Conservation (phyloP, 2,329 filamentous ascomycete genomes). For the Periconia sp. region DNA sequence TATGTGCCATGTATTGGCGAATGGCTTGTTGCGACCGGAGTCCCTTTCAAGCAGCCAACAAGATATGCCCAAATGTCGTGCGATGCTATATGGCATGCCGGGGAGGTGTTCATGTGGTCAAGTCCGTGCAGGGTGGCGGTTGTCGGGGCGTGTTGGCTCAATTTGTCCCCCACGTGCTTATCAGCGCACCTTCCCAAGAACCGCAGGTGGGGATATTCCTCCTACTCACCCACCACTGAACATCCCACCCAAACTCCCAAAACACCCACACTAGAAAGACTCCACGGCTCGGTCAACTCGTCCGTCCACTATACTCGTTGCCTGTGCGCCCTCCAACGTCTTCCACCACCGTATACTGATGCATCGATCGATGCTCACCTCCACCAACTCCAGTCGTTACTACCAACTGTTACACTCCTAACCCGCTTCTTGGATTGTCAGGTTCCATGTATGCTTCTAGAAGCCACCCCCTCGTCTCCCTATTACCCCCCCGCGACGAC, state of each 20-base stretch:
- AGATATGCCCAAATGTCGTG: slow-evolving; percentile 14
- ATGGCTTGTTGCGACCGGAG: not conserved
- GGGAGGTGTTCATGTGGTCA: slow-evolving; percentile 34
- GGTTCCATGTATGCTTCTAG: not conserved
- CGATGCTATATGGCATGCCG: slow-evolving; percentile 18
- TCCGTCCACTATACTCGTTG: too few relatives aligned
- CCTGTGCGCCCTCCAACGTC: too few relatives aligned
- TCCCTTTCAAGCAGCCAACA: slow-evolving; percentile 15
- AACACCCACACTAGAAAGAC: not conserved
- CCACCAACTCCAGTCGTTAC: slow-evolving; percentile 4
- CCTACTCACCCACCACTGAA: not conserved
- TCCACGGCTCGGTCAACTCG: too few relatives aligned
- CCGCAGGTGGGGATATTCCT: slow-evolving; percentile 16
- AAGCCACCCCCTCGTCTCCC: not conserved
- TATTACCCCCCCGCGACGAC: not conserved
- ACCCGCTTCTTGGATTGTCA: not conserved
- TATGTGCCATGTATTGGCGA: not conserved
- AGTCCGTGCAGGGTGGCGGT: slow-evolving; percentile 24
- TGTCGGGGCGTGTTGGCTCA: slow-evolving; percentile 6
- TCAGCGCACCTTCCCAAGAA: slow-evolving; percentile 26
- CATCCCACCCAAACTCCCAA: not conserved
- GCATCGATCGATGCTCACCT: not conserved
- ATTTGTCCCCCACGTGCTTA: slow-evolving; percentile 40
- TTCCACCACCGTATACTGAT: too few relatives aligned
- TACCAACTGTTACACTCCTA: too few relatives aligned